Conservation (phyloP, 805 yeast genomes). For the Cyberlindnera euphorbiiphila region DNA sequence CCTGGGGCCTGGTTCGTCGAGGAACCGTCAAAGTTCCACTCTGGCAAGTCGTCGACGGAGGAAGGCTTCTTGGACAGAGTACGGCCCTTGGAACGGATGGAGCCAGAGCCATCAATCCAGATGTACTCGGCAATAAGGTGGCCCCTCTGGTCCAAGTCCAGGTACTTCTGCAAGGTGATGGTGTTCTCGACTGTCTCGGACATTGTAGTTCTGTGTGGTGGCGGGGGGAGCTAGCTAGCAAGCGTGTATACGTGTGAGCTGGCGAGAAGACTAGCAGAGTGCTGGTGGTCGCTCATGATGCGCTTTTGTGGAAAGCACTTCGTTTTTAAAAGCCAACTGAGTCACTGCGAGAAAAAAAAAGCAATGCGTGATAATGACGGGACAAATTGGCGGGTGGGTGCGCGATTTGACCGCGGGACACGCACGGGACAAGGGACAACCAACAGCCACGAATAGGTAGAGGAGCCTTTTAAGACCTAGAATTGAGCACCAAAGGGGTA, state of each 20-base stretch:
- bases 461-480: no score
- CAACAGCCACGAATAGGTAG: no score
- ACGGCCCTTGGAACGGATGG: conserved; percentile 90
- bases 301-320: neutral
- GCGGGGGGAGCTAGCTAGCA: conserved; percentile 4
- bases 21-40: conserved; percentile 99
- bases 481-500: no score
- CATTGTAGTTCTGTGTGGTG: conserved; percentile 16
- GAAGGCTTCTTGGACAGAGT: conserved; percentile 69
- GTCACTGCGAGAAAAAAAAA: conserved; percentile 1
- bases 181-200: conserved; percentile 61
- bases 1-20: conserved; percentile 99
- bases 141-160: conserved; percentile 82
- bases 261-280: conserved; percentile 1
- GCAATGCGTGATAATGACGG: no score
- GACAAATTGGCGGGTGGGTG: no score
- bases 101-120: conserved; percentile 94
- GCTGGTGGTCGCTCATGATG: no score
- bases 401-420: no score
- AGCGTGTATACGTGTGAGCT: conserved; percentile 2
- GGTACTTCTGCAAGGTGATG: conserved; percentile 75
- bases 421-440: no score
- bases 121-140: conserved; percentile 91
- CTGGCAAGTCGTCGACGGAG: conserved; percentile 84
- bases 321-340: conserved; percentile 3